Evolutionary conservation across 2,329 filamentous ascomycete genomes (phyloP).

Genomic region (Helotiales sp.): DNA sequence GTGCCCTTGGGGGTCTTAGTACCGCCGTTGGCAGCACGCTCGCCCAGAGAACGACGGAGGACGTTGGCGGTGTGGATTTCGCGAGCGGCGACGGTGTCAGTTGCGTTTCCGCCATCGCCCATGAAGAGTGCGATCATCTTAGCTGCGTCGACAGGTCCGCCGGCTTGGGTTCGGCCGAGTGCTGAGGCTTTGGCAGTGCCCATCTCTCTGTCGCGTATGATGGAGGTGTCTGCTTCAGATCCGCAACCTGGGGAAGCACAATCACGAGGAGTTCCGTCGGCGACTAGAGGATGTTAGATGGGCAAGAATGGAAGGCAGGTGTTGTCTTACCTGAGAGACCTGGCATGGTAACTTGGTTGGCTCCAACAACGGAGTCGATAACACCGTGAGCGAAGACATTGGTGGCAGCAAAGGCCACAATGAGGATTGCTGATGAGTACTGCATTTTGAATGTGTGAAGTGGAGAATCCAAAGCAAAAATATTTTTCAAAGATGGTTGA

Average conservation of each 20-base stretch:
- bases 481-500: conserved; percentile 26
- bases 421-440: conserved; percentile 52
- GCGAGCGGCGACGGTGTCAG: conserved; percentile 63
- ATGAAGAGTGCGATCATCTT: conserved; percentile 66
- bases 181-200: conserved; percentile 58
- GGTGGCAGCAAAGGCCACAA: conserved; percentile 51
- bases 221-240: conserved; percentile 72
- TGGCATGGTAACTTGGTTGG: conserved; percentile 67
- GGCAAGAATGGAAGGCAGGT: conserved; percentile 20
- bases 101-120: conserved; percentile 49
- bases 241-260: conserved; percentile 65
- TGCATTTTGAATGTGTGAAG: conserved; percentile 50
- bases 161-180: conserved; percentile 67
- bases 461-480: conserved; percentile 23
- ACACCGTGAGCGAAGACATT: conserved; percentile 63
- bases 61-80: conserved; percentile 73
- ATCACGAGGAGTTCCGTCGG: conserved; percentile 71
- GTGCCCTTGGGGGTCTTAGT: conserved; percentile 53
- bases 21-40: conserved; percentile 46
- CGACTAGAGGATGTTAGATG: conserved; percentile 48
- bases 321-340: conserved; percentile 55
- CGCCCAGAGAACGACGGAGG: conserved; percentile 45
- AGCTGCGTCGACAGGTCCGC: conserved; percentile 62
- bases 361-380: conserved; percentile 59
- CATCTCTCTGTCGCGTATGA: conserved; percentile 67